Evolutionary conservation across 192 early-diverging fungal genomes (phyloP).

Genomic region (Coemansia guatemalensis): DNA sequence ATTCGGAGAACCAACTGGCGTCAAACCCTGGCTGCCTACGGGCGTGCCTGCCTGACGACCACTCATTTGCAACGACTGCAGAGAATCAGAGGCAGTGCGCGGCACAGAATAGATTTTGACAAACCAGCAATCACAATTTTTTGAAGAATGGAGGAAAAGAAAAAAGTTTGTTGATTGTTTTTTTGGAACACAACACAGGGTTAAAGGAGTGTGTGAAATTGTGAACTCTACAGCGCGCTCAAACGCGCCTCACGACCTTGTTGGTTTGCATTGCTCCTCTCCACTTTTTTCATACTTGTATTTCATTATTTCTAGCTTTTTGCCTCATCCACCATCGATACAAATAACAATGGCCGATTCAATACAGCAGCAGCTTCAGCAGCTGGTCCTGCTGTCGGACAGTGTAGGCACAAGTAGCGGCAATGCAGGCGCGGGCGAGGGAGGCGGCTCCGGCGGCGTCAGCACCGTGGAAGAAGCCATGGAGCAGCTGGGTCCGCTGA

Average conservation of each 20-base stretch:
- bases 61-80: slow-evolving; percentile 6
- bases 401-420: slow-evolving; percentile 32
- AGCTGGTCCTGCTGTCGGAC: slow-evolving; percentile 51
- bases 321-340: too few relatives aligned
- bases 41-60: slow-evolving; percentile 21
- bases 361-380: slow-evolving; percentile 53
- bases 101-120: too few relatives aligned
- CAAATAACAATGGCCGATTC: slow-evolving; percentile 43
- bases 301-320: neutral
- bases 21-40: slow-evolving; percentile 37
- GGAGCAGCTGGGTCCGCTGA: slow-evolving; percentile 80
- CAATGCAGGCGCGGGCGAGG: slow-evolving; percentile 12
- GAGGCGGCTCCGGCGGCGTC: slow-evolving; percentile 25
- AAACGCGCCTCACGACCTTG: neutral
- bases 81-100: too few relatives aligned
- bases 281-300: neutral
- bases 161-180: slow-evolving; percentile 7
- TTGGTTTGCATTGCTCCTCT: neutral
- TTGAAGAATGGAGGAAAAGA: slow-evolving; percentile 5
- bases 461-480: slow-evolving; percentile 62
- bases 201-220: neutral
- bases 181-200: neutral
- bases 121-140: too few relatives aligned
- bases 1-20: slow-evolving; percentile 44
- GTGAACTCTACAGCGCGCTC: neutral